Percentiles rank a stretch among this genome's conserved stretches.
These are phyloP conservation scores for Phoma sp. DNA, from an alignment of 2,329 filamentous ascomycete genomes.

Conservation along the genomic window DNA sequence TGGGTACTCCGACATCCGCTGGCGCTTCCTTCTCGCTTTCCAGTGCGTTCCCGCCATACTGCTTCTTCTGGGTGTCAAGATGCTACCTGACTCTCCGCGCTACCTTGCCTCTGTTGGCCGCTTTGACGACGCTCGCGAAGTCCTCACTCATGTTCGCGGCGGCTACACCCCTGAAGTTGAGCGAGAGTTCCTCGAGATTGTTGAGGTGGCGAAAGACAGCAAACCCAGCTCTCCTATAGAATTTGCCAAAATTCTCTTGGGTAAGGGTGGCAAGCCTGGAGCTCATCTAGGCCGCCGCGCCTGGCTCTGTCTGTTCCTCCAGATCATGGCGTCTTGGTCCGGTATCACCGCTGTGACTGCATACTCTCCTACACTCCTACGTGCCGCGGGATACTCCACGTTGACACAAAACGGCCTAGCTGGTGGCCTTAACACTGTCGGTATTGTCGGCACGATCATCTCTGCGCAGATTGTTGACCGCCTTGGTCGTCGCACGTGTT, in stretches of 20 bases:
- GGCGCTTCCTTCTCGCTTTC: conserved; percentile 72
- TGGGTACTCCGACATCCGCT: conserved; percentile 61
- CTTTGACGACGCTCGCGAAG: conserved; percentile 46
- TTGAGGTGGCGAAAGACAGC: neutral
- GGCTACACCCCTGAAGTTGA: conserved; percentile 3
- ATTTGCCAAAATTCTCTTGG: neutral
- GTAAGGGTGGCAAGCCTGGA: neutral
- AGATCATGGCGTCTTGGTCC: conserved; percentile 9
- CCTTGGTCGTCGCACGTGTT: conserved; percentile 4
- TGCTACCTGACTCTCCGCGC: conserved; percentile 47
- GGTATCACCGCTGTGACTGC: conserved; percentile 6
- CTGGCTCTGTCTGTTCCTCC: neutral
- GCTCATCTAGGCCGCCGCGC: neutral
- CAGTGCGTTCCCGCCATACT: conserved; percentile 58
- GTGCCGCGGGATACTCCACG: conserved; percentile 41
- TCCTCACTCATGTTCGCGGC: conserved; percentile 12
- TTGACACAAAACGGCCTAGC: conserved; percentile 56
- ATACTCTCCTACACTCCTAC: conserved; percentile 1
- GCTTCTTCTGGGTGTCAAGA: conserved; percentile 55
- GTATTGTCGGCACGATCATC: conserved; percentile 8
- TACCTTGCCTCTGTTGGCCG: conserved; percentile 57
- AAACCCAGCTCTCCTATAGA: conserved; percentile 2
- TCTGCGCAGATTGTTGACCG: conserved; percentile 6
- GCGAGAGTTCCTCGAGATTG: conserved; percentile 5
- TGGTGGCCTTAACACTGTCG: conserved; percentile 53